Percentiles rank a stretch among this genome's conserved stretches.
Conservation (phyloP, 2,329 filamentous ascomycete genomes). For the Pezizomycotina sp. region DNA sequence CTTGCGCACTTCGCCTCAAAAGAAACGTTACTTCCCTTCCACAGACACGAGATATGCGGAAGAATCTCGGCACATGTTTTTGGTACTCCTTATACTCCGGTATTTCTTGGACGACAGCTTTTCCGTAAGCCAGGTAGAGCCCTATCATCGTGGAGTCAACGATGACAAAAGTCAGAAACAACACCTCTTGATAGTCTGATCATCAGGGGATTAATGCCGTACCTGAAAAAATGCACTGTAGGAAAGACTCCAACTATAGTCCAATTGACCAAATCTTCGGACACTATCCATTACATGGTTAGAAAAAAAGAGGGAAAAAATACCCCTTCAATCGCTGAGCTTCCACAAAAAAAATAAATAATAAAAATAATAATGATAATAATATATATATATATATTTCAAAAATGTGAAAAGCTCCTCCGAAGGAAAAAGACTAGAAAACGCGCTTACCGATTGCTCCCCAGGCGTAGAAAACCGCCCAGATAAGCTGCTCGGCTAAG, state of each 20-base stretch:
- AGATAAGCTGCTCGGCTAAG: conserved; percentile 75
- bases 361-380: too few species aligned
- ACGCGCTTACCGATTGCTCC: conserved; percentile 46
- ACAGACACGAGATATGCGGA: conserved; percentile 47
- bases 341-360: too few species aligned
- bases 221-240: conserved; percentile 67
- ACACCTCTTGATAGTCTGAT: background rate
- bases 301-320: background rate
- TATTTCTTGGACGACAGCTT: conserved; percentile 67
- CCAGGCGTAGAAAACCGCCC: conserved; percentile 82
- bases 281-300: conserved; percentile 31
- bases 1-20: too few species aligned
- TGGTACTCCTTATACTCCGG: conserved; percentile 73
- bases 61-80: conserved; percentile 62
- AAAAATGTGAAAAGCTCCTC: background rate
- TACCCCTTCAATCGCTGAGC: background rate
- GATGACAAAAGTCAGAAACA: background rate
- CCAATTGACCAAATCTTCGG: conserved; percentile 60
- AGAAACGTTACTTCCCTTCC: too few species aligned
- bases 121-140: conserved; percentile 78
- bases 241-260: conserved; percentile 50
- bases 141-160: conserved; percentile 25
- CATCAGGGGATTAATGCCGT: background rate
- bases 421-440: background rate
- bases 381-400: background rate